Conservation (phyloP, 208 protist species). For the Crithidia expoeki region DNA sequence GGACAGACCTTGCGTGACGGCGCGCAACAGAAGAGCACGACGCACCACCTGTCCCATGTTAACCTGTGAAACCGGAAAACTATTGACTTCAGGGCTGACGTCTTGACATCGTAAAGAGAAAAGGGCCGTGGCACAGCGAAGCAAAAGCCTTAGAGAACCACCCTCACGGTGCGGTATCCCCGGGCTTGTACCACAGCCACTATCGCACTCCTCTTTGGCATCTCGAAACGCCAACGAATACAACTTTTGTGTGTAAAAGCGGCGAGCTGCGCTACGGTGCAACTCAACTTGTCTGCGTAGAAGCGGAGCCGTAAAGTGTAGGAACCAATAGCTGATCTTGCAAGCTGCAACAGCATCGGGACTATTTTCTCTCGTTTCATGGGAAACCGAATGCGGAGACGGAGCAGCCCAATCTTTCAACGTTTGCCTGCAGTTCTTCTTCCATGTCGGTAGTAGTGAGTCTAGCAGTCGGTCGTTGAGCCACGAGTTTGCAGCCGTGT, state of each 20-base stretch:
- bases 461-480: constrained; percentile 38
- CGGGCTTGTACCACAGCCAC: neutral
- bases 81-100: too few species aligned
- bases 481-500: constrained; percentile 50
- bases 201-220: neutral
- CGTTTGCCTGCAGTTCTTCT: constrained; percentile 4
- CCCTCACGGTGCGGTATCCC: neutral
- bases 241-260: constrained; percentile 24
- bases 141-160: constrained; percentile 9
- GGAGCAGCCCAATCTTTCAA: neutral
- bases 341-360: neutral
- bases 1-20: constrained; percentile 15
- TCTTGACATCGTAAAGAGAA: neutral
- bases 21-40: constrained; percentile 25
- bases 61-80: neutral
- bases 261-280: constrained; percentile 16
- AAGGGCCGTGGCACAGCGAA: neutral
- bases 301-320: constrained; percentile 26
- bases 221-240: constrained; percentile 10
- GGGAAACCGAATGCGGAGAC: neutral
- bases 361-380: too few species aligned
- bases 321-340: constrained; percentile 41
- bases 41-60: neutral
- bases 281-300: constrained; percentile 5
- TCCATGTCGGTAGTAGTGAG: constrained; percentile 17